Evolutionary conservation across 345 rosid species (phyloP), one percentile per base, ranked within the genome.

Genomic region (Brassica incana): DNA sequence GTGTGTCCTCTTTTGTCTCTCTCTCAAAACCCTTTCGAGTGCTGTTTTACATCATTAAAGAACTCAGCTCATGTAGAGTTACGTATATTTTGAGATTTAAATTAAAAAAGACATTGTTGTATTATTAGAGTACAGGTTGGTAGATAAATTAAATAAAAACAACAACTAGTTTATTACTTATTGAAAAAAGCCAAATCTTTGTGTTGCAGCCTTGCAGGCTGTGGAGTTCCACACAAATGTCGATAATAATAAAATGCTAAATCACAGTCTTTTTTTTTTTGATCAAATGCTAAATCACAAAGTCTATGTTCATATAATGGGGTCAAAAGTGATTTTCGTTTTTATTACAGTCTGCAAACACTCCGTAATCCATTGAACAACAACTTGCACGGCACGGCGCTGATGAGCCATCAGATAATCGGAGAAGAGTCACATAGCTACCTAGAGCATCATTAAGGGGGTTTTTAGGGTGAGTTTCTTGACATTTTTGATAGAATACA

Each of bases 1-100:
- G 43, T 72, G 77, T 77, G 81, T 69, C 78, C 1, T 80, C 40
- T 80, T 27, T 62, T 77, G 75, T 82, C 72, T 80, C 83, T 75
- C 6, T 70, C 63, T 73, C 67, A 8, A 68, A 82, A 64, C 71
- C 81, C 71, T 63, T 56, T 67, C 71, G 80, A 75, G 56, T 76
- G 74, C 73, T 66, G 76, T 75, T 75, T 71, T 54, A 50, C 80
- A 71, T 71, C 75, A 71, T 80, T 71, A 71, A 76, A 75, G 76
- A 80, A 71, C 45, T 59, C 14, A 76, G 77, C 80, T 81, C 63
- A 56, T 81, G 72, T 81, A 81, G 65, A 45, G 68, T 33, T 43
- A 71, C 64, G 76, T 75, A 64, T 67, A 36, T 56, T 3, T 75
- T 36, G 5, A 36, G 23, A 61, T 73, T 67, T 63, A 33, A 65